phyloP scores from a whole-genome alignment of 345 rosid genomes.

The Murraya koenigii region DNA sequence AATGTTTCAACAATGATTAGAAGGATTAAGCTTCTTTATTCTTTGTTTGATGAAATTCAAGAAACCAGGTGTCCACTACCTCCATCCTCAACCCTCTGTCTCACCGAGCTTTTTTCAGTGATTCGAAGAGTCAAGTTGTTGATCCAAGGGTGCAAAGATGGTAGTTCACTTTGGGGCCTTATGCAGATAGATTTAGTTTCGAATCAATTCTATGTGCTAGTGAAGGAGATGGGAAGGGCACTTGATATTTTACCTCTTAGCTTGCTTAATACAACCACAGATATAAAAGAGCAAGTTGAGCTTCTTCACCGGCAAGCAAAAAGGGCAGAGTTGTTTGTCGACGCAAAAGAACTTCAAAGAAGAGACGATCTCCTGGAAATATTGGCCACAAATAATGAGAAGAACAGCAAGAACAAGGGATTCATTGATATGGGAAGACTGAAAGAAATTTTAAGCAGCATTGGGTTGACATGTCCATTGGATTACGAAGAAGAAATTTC shows the following conservation, averaged over 20 bases:
- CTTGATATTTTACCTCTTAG: conserved; percentile 65
- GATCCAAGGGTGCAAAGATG: conserved; percentile 47
- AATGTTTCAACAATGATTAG: conserved; percentile 52
- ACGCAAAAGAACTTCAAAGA: conserved; percentile 40
- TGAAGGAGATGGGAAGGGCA: conserved; percentile 64
- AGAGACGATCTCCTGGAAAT: conserved; percentile 43
- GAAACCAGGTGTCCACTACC: conserved; percentile 39
- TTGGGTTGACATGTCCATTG: conserved; percentile 38
- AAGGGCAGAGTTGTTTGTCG: conserved; percentile 43
- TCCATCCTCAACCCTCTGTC: conserved; percentile 56
- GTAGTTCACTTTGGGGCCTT: conserved; percentile 55
- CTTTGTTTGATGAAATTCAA: conserved; percentile 54
- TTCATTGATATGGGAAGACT: conserved; percentile 29
- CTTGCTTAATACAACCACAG: conserved; percentile 41
- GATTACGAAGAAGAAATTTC: conserved; percentile 53
- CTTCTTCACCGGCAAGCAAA: conserved; percentile 62
- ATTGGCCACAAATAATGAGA: conserved; percentile 41
- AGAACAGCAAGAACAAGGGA: conserved; percentile 36
- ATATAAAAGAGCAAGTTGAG: conserved; percentile 65
- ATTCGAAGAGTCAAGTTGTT: conserved; percentile 39
- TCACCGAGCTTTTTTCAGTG: conserved; percentile 56
- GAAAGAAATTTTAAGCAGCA: conserved; percentile 38
- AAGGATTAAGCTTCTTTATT: conserved; percentile 53
- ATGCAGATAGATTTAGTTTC: conserved; percentile 41
- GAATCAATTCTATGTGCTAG: conserved; percentile 45